Percentiles rank a stretch among this genome's conserved stretches.
Conservation (phyloP, 73 alveolate genomes). For the Paraurostyla sp. region DNA sequence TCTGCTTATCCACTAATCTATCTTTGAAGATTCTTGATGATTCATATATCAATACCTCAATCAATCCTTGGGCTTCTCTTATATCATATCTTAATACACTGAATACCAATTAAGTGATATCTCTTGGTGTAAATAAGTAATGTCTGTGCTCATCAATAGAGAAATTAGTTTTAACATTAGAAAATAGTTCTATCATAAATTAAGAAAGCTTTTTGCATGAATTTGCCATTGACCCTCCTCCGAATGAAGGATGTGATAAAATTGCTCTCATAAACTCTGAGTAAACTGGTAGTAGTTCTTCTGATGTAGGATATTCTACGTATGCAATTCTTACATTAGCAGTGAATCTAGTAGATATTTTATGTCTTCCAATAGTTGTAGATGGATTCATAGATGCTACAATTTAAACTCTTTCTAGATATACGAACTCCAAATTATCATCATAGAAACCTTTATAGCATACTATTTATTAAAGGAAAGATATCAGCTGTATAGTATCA, state of each 20-base stretch:
- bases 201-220: constrained; percentile 87
- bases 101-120: constrained; percentile 94
- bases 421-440: constrained; percentile 99
- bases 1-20: constrained; percentile 94
- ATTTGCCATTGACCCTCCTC: constrained; percentile 75
- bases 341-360: constrained; percentile 99
- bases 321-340: constrained; percentile 99
- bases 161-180: constrained; percentile 88
- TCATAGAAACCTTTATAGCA: constrained; percentile 99
- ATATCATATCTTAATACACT: constrained; percentile 98
- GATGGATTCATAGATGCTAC: constrained; percentile 99
- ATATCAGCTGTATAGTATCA: constrained; percentile 98
- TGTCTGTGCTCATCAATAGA: constrained; percentile 99
- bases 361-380: constrained; percentile 98
- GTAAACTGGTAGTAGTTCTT: constrained; percentile 93
- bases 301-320: constrained; percentile 96
- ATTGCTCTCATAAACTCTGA: constrained; percentile 90
- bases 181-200: constrained; percentile 94
- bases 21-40: constrained; percentile 97
- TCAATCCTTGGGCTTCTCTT: constrained; percentile 85
- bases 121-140: constrained; percentile 99
- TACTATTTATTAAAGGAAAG: constrained; percentile 98
- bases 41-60: constrained; percentile 97
- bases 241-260: constrained; percentile 78
- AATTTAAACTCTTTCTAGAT: constrained; percentile 95